Evolutionary conservation across 352 stramenopile genomes (phyloP).

Genomic region (Globisporangium nodosum): DNA sequence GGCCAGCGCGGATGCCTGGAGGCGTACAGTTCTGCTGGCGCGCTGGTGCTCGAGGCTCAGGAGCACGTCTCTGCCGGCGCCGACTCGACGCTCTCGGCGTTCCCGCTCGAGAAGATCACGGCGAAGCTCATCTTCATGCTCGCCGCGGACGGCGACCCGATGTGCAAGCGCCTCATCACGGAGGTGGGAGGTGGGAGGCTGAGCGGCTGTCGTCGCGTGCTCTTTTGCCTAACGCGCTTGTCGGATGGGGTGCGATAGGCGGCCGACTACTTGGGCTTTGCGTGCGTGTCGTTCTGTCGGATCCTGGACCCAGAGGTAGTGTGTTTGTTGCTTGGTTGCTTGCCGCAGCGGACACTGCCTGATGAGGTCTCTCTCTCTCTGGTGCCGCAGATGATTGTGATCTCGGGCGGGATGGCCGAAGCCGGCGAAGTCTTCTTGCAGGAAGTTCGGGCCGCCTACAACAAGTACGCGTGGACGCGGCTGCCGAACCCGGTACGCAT

Average conservation of each 20-base stretch:
- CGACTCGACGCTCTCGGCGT: slow-evolving; percentile 38
- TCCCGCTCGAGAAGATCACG: slow-evolving; percentile 45
- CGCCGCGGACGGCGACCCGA: slow-evolving; percentile 51
- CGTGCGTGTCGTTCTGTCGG: slow-evolving; percentile 74
- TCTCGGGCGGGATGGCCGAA: slow-evolving; percentile 72
- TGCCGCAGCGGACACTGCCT: neutral
- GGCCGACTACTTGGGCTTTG: slow-evolving; percentile 78
- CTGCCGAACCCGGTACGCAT: slow-evolving; percentile 62
- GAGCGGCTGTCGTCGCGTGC: neutral
- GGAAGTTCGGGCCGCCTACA: slow-evolving; percentile 50
- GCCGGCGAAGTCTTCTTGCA: slow-evolving; percentile 63
- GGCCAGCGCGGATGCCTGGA: slow-evolving; percentile 73
- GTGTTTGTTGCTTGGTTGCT: neutral
- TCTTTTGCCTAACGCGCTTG: neutral
- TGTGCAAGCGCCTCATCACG: slow-evolving; percentile 65
- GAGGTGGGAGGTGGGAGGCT: slow-evolving; percentile 50
- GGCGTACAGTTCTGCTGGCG: slow-evolving; percentile 67
- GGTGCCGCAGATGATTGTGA: slow-evolving; percentile 58
- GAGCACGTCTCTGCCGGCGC: slow-evolving; percentile 57
- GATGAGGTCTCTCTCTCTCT: neutral
- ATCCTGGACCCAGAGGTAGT: slow-evolving; percentile 69
- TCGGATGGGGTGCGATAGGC: slow-evolving; percentile 23
- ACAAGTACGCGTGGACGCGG: slow-evolving; percentile 68
- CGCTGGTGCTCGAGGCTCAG: slow-evolving; percentile 56
- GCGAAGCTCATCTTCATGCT: slow-evolving; percentile 70